These are phyloP conservation scores for Chrysosporium queenslandicum DNA, from an alignment of 2,329 filamentous ascomycete species.

Conservation along the genomic window DNA sequence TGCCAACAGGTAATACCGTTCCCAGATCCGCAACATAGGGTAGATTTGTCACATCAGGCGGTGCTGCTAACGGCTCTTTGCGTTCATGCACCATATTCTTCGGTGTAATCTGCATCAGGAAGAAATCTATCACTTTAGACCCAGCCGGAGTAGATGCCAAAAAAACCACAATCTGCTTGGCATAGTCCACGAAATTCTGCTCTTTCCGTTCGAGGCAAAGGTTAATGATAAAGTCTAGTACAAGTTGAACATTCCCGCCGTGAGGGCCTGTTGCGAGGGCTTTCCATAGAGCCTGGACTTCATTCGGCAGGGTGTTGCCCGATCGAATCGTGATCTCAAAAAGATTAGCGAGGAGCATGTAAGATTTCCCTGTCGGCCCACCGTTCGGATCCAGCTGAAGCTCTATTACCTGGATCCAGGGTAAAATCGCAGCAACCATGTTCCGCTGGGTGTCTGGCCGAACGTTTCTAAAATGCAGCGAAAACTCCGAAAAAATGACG, in stretches of 20 bases:
- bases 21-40: constrained; percentile 84
- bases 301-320: constrained; percentile 79
- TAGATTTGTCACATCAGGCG: constrained; percentile 61
- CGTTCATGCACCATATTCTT: constrained; percentile 95
- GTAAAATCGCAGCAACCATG: constrained; percentile 84
- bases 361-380: constrained; percentile 79
- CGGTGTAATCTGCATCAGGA: constrained; percentile 80
- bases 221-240: constrained; percentile 92
- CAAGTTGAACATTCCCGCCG: constrained; percentile 83
- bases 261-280: constrained; percentile 87
- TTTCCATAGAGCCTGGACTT: constrained; percentile 96
- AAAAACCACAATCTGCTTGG: constrained; percentile 96
- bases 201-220: constrained; percentile 88
- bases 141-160: constrained; percentile 76
- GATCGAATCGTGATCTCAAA: constrained; percentile 94
- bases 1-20: constrained; percentile 69
- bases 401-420: constrained; percentile 93
- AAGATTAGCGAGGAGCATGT: constrained; percentile 87
- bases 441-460: constrained; percentile 77
- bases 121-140: constrained; percentile 85
- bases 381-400: constrained; percentile 85
- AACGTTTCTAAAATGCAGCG: constrained; percentile 80
- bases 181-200: constrained; percentile 96
- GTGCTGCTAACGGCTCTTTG: constrained; percentile 54
- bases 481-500: constrained; percentile 91